These are phyloP conservation scores for Pisolithus thermaeus DNA, from an alignment of 1,284 basidiomycete genomes.

Conservation along the genomic window DNA sequence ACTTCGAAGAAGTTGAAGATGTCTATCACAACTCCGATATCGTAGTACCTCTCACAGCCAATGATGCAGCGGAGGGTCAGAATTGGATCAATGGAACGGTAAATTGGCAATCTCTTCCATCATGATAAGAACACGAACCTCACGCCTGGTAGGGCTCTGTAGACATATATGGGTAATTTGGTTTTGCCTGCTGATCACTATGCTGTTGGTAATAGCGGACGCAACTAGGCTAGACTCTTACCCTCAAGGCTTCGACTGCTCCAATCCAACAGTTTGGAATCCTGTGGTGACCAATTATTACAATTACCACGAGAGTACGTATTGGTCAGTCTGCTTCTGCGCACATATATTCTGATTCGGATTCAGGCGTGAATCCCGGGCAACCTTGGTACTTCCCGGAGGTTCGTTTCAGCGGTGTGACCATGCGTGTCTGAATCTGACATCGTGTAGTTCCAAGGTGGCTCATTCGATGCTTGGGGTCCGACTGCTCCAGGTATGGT, in stretches of 20 bases:
- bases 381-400: slow-evolving; percentile 30
- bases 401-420: slow-evolving; percentile 11
- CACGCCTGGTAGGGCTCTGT: slow-evolving; percentile 37
- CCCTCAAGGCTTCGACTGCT: slow-evolving; percentile 31
- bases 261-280: slow-evolving; percentile 24
- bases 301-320: slow-evolving; percentile 24
- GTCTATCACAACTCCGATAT: slow-evolving; percentile 52
- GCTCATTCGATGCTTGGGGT: slow-evolving; percentile 72
- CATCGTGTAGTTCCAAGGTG: slow-evolving; percentile 54
- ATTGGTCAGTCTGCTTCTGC: not conserved
- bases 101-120: not conserved
- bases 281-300: slow-evolving; percentile 24
- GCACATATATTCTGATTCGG: slow-evolving; percentile 5
- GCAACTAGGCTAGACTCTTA: slow-evolving; percentile 25
- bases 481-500: slow-evolving; percentile 50
- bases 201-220: slow-evolving; percentile 1
- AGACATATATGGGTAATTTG: slow-evolving; percentile 46
- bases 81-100: slow-evolving; percentile 69
- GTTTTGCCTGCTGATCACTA: not conserved
- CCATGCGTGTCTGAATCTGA: slow-evolving; percentile 7
- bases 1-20: slow-evolving; percentile 59
- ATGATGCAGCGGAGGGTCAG: slow-evolving; percentile 52
- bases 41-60: slow-evolving; percentile 69
- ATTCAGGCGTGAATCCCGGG: slow-evolving; percentile 21
- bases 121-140: slow-evolving; percentile 4